These are phyloP conservation scores for Saccharomycopsis fodiens DNA, from an alignment of 805 yeast species.

Conservation along the genomic window DNA sequence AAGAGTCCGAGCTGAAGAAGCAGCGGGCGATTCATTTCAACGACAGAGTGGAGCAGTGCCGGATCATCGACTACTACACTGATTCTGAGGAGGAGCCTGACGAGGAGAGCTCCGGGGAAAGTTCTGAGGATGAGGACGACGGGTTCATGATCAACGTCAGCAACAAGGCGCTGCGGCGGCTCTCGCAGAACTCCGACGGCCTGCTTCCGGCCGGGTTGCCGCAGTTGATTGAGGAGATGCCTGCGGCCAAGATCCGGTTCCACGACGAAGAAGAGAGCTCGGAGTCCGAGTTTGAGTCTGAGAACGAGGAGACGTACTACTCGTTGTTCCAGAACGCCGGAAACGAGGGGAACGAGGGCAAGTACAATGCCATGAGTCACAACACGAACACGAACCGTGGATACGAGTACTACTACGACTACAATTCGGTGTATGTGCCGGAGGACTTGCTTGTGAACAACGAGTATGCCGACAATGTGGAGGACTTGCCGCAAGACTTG, in stretches of 20 bases:
- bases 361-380: slow-evolving; percentile 52
- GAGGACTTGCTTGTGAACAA: slow-evolving; percentile 13
- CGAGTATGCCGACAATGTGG: slow-evolving; percentile 8
- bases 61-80: slow-evolving; percentile 49
- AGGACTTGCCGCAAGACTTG: slow-evolving; percentile 19
- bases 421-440: slow-evolving; percentile 56
- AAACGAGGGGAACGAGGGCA: slow-evolving; percentile 28
- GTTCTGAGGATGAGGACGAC: slow-evolving; percentile 55
- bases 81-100: slow-evolving; percentile 22
- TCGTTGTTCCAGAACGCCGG: slow-evolving; percentile 8
- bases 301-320: slow-evolving; percentile 16
- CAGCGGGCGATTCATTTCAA: slow-evolving; percentile 82
- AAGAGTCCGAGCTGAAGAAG: slow-evolving; percentile 19
- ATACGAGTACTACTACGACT: slow-evolving; percentile 71
- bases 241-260: slow-evolving; percentile 78
- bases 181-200: slow-evolving; percentile 8
- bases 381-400: slow-evolving; percentile 68
- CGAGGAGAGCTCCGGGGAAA: slow-evolving; percentile 26
- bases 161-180: slow-evolving; percentile 29
- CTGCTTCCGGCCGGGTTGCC: slow-evolving; percentile 23
- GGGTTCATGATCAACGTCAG: slow-evolving; percentile 57
- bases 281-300: slow-evolving; percentile 22
- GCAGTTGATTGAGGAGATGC: slow-evolving; percentile 66
- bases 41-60: slow-evolving; percentile 91
- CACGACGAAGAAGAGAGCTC: slow-evolving; percentile 48